These are phyloP conservation scores for Rosa chinensis DNA, from an alignment of 306 rosid genomes.

Conservation along the genomic window DNA sequence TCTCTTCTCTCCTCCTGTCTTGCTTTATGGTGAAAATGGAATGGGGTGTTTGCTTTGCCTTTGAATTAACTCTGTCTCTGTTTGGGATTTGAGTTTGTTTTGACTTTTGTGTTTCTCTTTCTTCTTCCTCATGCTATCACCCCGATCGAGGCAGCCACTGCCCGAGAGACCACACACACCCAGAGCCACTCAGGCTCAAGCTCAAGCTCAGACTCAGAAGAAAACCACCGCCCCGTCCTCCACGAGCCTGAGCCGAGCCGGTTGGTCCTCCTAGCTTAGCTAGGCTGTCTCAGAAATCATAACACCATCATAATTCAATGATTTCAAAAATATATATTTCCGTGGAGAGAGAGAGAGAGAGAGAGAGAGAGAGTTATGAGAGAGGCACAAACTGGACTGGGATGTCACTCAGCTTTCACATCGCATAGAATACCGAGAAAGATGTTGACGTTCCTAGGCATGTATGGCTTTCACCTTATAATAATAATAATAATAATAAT, in stretches of 20 bases:
- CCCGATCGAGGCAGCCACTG: background rate
- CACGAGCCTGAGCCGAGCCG: background rate
- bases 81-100: constrained; percentile 21
- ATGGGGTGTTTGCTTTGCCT: constrained; percentile 19
- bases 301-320: constrained; percentile 9
- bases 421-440: constrained; percentile 25
- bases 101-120: constrained; percentile 5
- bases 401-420: constrained; percentile 34
- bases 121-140: background rate
- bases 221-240: constrained; percentile 5
- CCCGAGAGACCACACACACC: background rate
- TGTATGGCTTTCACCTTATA: background rate
- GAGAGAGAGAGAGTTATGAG: background rate
- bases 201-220: background rate
- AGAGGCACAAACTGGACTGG: constrained; percentile 12
- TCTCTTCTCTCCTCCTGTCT: constrained; percentile 12
- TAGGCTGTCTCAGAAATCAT: background rate
- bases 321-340: background rate
- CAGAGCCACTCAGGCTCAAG: background rate
- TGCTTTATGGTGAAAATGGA: constrained; percentile 23
- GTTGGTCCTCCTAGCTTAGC: background rate
- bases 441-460: constrained; percentile 22
- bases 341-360: background rate
- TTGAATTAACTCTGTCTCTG: constrained; percentile 7
- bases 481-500: background rate